These are phyloP conservation scores for Phyllosticta citriasiana DNA, from an alignment of 2,329 filamentous ascomycete genomes.

Conservation along the genomic window DNA sequence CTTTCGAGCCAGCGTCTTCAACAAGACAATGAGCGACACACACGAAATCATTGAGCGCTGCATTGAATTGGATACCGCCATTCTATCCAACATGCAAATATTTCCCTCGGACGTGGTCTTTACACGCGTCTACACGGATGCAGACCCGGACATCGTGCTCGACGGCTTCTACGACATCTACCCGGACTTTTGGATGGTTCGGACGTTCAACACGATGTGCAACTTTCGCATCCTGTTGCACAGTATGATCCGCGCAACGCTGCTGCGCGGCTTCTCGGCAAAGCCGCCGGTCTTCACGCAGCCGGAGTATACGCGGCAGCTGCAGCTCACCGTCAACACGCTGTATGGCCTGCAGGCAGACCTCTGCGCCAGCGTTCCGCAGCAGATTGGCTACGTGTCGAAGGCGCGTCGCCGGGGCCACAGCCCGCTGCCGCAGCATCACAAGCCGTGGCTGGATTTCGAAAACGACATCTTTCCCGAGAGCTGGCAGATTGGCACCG, in stretches of 20 bases:
- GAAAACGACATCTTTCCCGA: conserved; percentile 15
- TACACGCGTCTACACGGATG: background rate
- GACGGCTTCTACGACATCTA: conserved; percentile 22
- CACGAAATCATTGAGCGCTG: background rate
- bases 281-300: conserved; percentile 18
- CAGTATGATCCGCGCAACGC: conserved; percentile 15
- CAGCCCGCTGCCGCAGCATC: background rate
- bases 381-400: conserved; percentile 25
- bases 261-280: conserved; percentile 17
- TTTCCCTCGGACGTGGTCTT: background rate
- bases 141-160: conserved; percentile 14
- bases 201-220: conserved; percentile 24
- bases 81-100: background rate
- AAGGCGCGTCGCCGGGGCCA: conserved; percentile 6
- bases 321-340: conserved; percentile 17
- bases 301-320: conserved; percentile 15
- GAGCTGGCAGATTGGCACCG: background rate
- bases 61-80: background rate
- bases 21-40: background rate
- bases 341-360: conserved; percentile 22
- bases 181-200: conserved; percentile 20
- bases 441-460: conserved; percentile 13
- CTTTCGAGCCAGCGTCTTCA: background rate
- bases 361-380: conserved; percentile 25
- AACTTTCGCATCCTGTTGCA: conserved; percentile 18